These are phyloP conservation scores for Dalbergia cultrata DNA, from an alignment of 306 rosid species.

Conservation along the genomic window DNA sequence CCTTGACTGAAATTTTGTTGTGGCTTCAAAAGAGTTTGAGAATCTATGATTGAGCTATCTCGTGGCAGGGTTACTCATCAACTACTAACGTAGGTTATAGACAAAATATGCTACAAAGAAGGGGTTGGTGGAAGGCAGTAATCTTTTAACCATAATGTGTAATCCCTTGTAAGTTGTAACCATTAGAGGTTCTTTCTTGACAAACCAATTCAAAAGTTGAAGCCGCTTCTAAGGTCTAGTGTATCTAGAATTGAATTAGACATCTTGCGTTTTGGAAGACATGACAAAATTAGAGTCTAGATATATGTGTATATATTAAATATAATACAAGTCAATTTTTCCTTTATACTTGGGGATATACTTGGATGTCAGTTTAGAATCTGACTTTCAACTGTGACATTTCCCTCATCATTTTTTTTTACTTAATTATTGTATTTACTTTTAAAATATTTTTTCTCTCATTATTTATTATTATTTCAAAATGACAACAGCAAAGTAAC, in stretches of 20 bases:
- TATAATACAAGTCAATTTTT: background rate
- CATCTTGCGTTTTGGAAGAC: background rate
- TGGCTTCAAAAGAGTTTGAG: constrained; percentile 11
- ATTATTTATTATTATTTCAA: background rate
- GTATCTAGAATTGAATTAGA: background rate
- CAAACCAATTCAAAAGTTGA: constrained; percentile 8
- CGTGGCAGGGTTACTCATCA: background rate
- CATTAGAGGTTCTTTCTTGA: constrained; percentile 29
- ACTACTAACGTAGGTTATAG: constrained; percentile 1
- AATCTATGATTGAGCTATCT: constrained; percentile 10
- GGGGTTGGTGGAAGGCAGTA: background rate
- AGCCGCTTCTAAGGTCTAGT: background rate
- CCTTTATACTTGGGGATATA: too few relatives aligned
- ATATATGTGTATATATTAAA: background rate
- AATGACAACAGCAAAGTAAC: background rate
- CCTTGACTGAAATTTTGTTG: background rate
- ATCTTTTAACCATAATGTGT: constrained; percentile 9
- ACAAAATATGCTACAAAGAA: background rate
- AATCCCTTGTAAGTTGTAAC: constrained; percentile 3
- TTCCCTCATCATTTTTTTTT: background rate
- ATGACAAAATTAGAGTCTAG: background rate
- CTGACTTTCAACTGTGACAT: background rate
- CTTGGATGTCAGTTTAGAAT: background rate
- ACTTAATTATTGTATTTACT: background rate
- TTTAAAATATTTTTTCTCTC: background rate